Evolutionary conservation across 148 eudicot genomes (phyloP), one percentile per base, ranked within the genome.

Genomic region (Dysphania ambrosioides): DNA sequence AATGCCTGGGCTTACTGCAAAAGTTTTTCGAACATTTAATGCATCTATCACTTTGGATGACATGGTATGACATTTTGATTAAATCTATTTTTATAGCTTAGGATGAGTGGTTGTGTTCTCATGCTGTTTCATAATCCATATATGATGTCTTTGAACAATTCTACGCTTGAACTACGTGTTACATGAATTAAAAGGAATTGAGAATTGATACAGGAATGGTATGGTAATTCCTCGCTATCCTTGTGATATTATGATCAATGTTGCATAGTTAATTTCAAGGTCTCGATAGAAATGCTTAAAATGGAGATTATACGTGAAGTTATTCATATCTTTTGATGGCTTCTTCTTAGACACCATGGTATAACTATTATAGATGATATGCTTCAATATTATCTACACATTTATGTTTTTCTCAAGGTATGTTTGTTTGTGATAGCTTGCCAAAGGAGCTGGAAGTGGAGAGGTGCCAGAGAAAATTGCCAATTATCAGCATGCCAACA

Each of bases 1-100:
- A 63, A 92, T 96, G 99, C 97, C 99, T 82, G 99, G 97, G 71
- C 97, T 96, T 42, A 92, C 99, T 10, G 99, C 99, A 40, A 96
- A 96, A 81, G 99, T 96, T 38, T 96, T 96, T 83, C 99, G 99
- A 90, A 96, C 99, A 68, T 96, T 82, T 72, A 96, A 96, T 78
- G 99, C 99, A 55, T 96, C 99, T 42, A 77, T 82, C 79, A 96
- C 99, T 6, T 85, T 96, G 88, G 99, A 96, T 81, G 87, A 90
- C 44, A 87, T 85, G 97, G 99, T 96, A 84, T 83, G 82, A 66
- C 27, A 58, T 53, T 42, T 4, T 70, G 31, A 10, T 34, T 64
- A 18, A 36, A 57, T 66, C 6, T 6, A 13, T 3, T 10, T 66
- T n/a, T 26, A 65, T 44, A 23, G 30, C 68, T 73, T 44, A 36